Evolutionary conservation across 139 green algal species (phyloP), one percentile per base, ranked within the genome.

Genomic region (Diplosphaera chodatii): DNA sequence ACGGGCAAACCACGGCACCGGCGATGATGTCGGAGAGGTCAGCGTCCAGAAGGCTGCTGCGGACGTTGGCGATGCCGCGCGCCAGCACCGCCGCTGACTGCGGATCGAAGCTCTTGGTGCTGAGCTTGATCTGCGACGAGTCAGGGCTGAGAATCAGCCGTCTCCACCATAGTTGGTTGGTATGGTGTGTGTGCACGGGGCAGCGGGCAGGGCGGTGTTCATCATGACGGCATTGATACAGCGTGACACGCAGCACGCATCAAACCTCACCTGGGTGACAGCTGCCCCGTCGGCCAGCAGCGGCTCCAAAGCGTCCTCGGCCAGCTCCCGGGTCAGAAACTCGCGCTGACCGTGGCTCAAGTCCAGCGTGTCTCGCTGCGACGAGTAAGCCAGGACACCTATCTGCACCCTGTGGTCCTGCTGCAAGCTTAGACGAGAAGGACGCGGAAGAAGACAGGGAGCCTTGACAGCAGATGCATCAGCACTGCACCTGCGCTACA

Each of bases 11-110:
- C n/a, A n/a, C n/a, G n/a, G 37, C 91, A 59, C 48, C 48, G 4
- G 92, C 92, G 55, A 98, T 96, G 72, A 97, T 86, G 74, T 98
- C 93, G 34, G 79, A 90, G 40, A 98, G 86, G 81, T 97, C 90
- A 8, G 87, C 91, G 31, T 93, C 73, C 40, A 68, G 70, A 31
- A 98, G 79, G 8, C n/a, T 81, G 27, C 4, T 64, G 0, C 74
- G 65, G 0, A 90, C 76, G 62, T 89, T 88, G 0, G 40, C 40
- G 55, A 98, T 84, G 5, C 86, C 91, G 5, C 77, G 40, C 2
- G 89, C 86, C 8, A 88, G 91, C n/a, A 97, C 89, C 13, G 70
- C 68, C 3, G 92, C 90, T 16, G 91, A 88, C 3, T 95, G 90
- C 15, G 77, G 34, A 5, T 88, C 89, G 84, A 97, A 97, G 72